Conservation (phyloP, 768 basidiomycete species). For the Panellus pusillus region DNA sequence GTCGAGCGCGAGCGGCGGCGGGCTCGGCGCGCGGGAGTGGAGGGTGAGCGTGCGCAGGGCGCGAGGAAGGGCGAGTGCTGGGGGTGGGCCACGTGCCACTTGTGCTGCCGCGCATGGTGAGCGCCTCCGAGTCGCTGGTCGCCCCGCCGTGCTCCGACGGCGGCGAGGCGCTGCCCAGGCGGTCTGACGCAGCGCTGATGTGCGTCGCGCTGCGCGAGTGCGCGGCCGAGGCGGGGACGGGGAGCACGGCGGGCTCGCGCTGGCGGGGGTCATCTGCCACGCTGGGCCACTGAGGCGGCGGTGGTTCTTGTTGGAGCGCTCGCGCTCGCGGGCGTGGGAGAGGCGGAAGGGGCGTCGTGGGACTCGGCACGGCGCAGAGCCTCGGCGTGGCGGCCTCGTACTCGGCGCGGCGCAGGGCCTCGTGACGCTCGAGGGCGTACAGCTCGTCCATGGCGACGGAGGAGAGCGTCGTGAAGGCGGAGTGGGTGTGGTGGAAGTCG, state of each 20-base stretch:
- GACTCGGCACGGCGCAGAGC: slow-evolving; percentile 65
- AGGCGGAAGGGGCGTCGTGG: slow-evolving; percentile 18
- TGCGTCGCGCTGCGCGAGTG: slow-evolving; percentile 46
- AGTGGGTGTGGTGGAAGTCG: slow-evolving; percentile 29
- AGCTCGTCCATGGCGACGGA: slow-evolving; percentile 87
- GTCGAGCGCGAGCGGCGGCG: slow-evolving; percentile 69
- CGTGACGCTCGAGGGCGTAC: slow-evolving; percentile 83
- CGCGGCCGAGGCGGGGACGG: neutral
- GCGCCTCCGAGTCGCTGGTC: slow-evolving; percentile 12
- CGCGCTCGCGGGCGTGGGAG: slow-evolving; percentile 18
- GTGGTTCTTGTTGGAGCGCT: slow-evolving; percentile 31
- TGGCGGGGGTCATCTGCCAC: slow-evolving; percentile 50
- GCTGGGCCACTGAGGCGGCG: slow-evolving; percentile 57
- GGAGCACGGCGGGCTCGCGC: slow-evolving; percentile 33
- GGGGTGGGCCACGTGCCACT: slow-evolving; percentile 46
- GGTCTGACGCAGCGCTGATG: slow-evolving; percentile 28
- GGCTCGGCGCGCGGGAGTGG: slow-evolving; percentile 66
- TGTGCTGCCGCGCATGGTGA: neutral
- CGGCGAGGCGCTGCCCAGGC: slow-evolving; percentile 12
- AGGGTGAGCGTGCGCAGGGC: slow-evolving; percentile 71
- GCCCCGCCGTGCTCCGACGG: neutral
- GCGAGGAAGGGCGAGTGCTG: slow-evolving; percentile 81
- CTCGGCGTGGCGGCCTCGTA: slow-evolving; percentile 80
- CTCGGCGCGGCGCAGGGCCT: slow-evolving; percentile 82
- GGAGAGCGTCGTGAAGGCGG: slow-evolving; percentile 68